Percentiles rank a stretch among this genome's conserved stretches.
Evolutionary conservation across 768 basidiomycete genomes (phyloP).

Genomic region (Podaxis sp.): DNA sequence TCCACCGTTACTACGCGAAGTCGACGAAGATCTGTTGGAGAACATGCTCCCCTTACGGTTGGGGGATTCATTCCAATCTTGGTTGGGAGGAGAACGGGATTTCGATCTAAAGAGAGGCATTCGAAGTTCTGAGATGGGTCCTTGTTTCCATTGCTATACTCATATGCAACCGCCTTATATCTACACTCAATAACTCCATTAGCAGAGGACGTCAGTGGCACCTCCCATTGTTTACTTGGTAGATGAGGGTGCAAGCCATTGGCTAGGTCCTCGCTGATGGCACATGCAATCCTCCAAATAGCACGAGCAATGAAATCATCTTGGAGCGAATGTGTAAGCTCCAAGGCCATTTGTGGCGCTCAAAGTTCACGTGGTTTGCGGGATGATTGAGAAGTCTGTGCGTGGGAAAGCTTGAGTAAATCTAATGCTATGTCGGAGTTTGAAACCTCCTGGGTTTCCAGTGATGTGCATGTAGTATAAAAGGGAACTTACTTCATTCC

Average conservation of each 20-base stretch:
- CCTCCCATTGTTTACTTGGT: neutral
- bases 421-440: slow-evolving; percentile 35
- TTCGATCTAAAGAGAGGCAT: slow-evolving; percentile 26
- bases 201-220: slow-evolving; percentile 5
- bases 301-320: neutral
- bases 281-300: neutral
- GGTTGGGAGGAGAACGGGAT: neutral
- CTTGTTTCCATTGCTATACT: neutral
- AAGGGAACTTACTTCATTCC: slow-evolving; percentile 35
- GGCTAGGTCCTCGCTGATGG: neutral
- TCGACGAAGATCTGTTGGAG: slow-evolving; percentile 20
- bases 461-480: slow-evolving; percentile 46
- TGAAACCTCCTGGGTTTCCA: slow-evolving; percentile 36
- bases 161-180: slow-evolving; percentile 3
- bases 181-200: neutral
- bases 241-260: neutral
- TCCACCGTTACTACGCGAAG: slow-evolving; percentile 9
- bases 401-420: slow-evolving; percentile 30
- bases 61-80: slow-evolving; percentile 8
- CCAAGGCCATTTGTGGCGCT: too few relatives aligned
- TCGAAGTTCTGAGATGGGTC: neutral
- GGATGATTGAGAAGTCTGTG: slow-evolving; percentile 29
- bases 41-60: slow-evolving; percentile 23
- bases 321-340: neutral
- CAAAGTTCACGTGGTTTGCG: neutral